Evolutionary conservation across 2,329 filamentous ascomycete species (phyloP), one percentile per base, ranked within the genome.

Genomic region (Geosmithia flava): DNA sequence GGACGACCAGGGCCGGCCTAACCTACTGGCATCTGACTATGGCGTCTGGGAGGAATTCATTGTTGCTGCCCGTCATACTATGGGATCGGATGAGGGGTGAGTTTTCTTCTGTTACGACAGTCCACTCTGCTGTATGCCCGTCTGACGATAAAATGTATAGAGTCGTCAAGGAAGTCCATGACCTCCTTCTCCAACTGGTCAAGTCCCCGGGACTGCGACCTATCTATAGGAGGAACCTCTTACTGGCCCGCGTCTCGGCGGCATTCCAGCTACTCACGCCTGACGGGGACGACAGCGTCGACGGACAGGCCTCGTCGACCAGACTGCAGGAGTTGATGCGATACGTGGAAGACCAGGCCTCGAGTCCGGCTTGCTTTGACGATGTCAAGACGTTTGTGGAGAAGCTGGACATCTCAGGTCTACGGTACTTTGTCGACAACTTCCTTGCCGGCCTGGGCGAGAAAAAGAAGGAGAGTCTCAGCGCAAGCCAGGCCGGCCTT

Each of bases 301-400:
- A 62, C 5, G 54, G 49, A 4, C 47, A 56, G 27, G 59, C 61
- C 7, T 48, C 50, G 1, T 67, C 65, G 1, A 46, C 61, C 13
- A 58, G 65, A 13, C 47, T 68, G 5, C 53, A 50, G 16, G 63
- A 65, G 30, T 50, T 74, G 11, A 49, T 63, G 13, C 54, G 57
- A 13, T 68, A 68, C 43, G 55, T 71, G 19, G 52, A 62, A 2
- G 58, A 62, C 33, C 61, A 69, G 47, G 59, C 56, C n/a, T 51
- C 52, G 0, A 65, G 60, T n/a, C 56, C 62, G 4, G 61, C 64
- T 7, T 71, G 63, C 48, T 76, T 77, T 48, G 66, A 69, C 33
- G 73, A 75, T 45, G 54, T 75, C 41, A 74, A 68, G 50, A 51
- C 53, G 1, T 74, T 71, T 48, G 58, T 71, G 3, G 65, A 70